Conservation (phyloP, 768 basidiomycete species). For the Tricholomella constricta region DNA sequence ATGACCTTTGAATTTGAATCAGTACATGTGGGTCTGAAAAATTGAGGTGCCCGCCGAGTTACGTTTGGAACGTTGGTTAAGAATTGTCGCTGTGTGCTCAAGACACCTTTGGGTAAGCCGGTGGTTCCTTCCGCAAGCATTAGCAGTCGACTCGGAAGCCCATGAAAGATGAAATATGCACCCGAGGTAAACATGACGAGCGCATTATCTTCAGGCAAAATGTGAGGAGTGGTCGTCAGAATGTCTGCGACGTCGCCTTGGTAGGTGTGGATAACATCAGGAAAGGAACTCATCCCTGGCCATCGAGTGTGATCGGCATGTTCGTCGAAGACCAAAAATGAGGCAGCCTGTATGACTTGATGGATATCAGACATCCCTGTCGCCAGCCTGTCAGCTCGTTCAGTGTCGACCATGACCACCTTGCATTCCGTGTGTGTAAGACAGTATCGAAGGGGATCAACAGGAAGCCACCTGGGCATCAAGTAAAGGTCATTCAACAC, state of each 20-base stretch:
- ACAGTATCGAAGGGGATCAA: conserved; percentile 53
- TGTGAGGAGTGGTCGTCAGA: conserved; percentile 28
- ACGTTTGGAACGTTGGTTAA: conserved; percentile 65
- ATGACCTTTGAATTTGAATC: conserved; percentile 35
- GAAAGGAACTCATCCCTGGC: conserved; percentile 46
- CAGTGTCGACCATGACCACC: conserved; percentile 58
- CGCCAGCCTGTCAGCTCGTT: conserved; percentile 52
- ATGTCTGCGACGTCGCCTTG: conserved; percentile 25
- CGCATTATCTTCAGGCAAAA: conserved; percentile 59
- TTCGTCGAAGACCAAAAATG: conserved; percentile 47
- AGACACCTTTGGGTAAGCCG: conserved; percentile 66
- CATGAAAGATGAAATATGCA: conserved; percentile 12
- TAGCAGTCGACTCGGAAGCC: not conserved
- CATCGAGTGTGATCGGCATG: conserved; percentile 37
- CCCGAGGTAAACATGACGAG: conserved; percentile 68
- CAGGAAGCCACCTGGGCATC: conserved; percentile 49
- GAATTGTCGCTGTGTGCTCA: conserved; percentile 65
- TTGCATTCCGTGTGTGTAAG: conserved; percentile 53
- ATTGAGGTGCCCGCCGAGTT: conserved; percentile 8
- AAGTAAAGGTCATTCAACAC: conserved; percentile 13
- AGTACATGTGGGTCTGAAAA: not conserved
- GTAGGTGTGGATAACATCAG: conserved; percentile 34
- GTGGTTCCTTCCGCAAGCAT: conserved; percentile 39
- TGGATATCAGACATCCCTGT: conserved; percentile 29
- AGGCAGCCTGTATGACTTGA: conserved; percentile 29